Evolutionary conservation across 208 protist species (phyloP), one percentile per base, ranked within the genome.

Genomic region (Leishmania tropica): DNA sequence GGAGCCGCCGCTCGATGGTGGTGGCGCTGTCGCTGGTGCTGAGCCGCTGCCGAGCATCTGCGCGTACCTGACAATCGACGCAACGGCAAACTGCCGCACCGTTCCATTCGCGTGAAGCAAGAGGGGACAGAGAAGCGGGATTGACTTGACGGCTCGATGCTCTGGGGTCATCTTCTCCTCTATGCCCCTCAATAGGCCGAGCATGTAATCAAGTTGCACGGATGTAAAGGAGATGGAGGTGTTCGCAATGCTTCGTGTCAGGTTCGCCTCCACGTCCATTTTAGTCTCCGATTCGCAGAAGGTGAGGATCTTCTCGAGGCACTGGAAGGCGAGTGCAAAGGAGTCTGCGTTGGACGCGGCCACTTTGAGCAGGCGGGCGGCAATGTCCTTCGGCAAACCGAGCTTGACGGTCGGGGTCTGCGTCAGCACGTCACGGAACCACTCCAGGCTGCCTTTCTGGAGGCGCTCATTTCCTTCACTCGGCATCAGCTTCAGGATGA

Each of bases 71-170:
- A 83, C 84, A 60, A 88, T 86, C 45, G 73, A 73, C 2, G 56
- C 40, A 4, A 81, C 85, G 48, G 82, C 85, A 56, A 89, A 92
- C 58, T 67, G 54, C 15, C 84, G 85, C 21, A 92, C 76, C 0
- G 84, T 53, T 1, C 15, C 28, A 65, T 82, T 81, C 3, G 42
- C 21, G 76, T 87, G 85, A 24, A 93, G 75, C 31, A 92, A 79
- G 70, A 94, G 81, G 1, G 83, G 85, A 17, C 83, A 80, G 31
- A 94, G 78, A 37, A 90, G 81, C 58, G 91, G 89, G 31, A 92
- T 91, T 1, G 87, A 86, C 24, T 73, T 76, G 1, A 77, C 64
- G 10, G 91, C 89, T 48, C 81, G 78, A 79, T 94, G 89, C 48
- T 91, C 87, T 11, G 70, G 73, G 17, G 85, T 68, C 77, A 93